These are phyloP conservation scores for Kandelia obovata DNA, from an alignment of 345 rosid genomes.

Conservation along the genomic window DNA sequence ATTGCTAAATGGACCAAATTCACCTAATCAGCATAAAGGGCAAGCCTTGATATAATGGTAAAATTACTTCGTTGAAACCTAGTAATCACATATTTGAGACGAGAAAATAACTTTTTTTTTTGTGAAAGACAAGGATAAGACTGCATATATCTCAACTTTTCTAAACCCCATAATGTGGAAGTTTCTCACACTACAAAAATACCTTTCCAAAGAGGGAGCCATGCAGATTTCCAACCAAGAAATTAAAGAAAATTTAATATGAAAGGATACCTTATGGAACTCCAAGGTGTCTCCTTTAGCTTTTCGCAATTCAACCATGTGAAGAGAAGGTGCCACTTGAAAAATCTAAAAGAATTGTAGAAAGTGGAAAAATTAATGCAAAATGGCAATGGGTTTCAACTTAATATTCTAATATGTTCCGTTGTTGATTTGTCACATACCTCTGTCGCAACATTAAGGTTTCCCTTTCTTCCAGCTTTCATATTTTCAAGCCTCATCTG, in stretches of 20 bases:
- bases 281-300: slow-evolving; percentile 97
- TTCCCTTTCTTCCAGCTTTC: slow-evolving; percentile 93
- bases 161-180: too few species aligned
- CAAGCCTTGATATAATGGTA: too few species aligned
- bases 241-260: not conserved
- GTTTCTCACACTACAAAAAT: too few species aligned
- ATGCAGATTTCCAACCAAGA: not conserved
- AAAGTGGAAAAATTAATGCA: slow-evolving; percentile 4
- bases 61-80: too few species aligned
- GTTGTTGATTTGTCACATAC: slow-evolving; percentile 27
- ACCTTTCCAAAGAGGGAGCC: not conserved
- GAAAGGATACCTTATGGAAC: slow-evolving; percentile 64
- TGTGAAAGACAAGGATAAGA: too few species aligned
- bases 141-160: too few species aligned
- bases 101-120: too few species aligned
- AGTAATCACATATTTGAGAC: too few species aligned
- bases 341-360: slow-evolving; percentile 50
- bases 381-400: not conserved
- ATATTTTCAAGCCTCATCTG: slow-evolving; percentile 90
- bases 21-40: too few species aligned
- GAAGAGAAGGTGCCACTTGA: slow-evolving; percentile 93
- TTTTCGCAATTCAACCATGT: slow-evolving; percentile 92
- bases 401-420: not conserved
- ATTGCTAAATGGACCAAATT: too few species aligned
- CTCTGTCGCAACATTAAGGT: slow-evolving; percentile 87